Base-by-base conservation (phyloP, 2,329 filamentous ascomycete genomes). In the Arthrobotrys sphaeroides region DNA sequence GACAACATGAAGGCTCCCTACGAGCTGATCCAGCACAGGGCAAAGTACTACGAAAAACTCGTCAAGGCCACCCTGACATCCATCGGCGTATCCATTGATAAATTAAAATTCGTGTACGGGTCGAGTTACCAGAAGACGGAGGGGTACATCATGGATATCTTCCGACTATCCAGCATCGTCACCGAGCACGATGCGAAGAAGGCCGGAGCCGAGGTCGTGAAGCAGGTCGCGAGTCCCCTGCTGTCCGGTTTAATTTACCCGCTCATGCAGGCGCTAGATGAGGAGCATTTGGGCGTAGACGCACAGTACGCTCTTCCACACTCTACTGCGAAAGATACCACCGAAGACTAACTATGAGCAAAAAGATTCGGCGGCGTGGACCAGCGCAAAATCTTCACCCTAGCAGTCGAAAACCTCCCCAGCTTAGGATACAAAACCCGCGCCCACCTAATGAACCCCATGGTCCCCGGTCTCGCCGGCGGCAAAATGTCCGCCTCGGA, bases 181-280 rank as follows among this genome's bases (percentile, higher is more conserved):
- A 90, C 90, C 12, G 89, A 93, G 83, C 89, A 94, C 81, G 90
- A 95, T 80, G 92, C 93, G 13, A 92, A 93, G 83, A 95, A 93
- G 83, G 94, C 94, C 0, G 94, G 94, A 40, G 91, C 93, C 1
- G 95, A 98, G 83, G 89, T 98, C 5, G 94, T 99, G 78, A 98
- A 98, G 86, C 93, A 98, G 84, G 89, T 90, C 2, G 87, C 88
- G 68, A 93, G 94, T 80, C 88, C 90, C 7, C 88, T 90, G 2
- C 82, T 96, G 65, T 89, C 87, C 68, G 92, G 91, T 0, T 85
- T 94, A 10, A 87, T 94, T 77, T 96, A 96, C 85, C 92, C 92
- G 0, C 86, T 96, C 53, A 90, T 99, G 83, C 95, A 98, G 83
- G 91, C 91, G 0, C 85, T 98, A 51, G 94, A 98, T 81, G 94